Evolutionary conservation across 2,329 filamentous ascomycete genomes (phyloP), one percentile per base, ranked within the genome.

Genomic region (Aureobasidium sp.): DNA sequence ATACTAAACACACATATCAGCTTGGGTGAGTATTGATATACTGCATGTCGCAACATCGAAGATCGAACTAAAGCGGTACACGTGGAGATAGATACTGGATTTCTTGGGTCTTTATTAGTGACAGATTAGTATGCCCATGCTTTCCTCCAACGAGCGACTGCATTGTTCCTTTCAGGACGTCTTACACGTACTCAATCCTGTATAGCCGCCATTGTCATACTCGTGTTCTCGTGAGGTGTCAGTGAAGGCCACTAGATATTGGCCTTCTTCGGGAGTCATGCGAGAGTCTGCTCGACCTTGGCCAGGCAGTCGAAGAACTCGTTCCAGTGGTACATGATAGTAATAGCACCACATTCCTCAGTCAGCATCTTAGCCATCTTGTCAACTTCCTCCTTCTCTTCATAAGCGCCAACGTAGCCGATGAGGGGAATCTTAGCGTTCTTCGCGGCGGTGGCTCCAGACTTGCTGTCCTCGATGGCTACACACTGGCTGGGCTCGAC

Each of bases 391-490:
- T 81, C 80, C 84, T 91, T 90, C 75, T 87, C 82, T 52, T 82
- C 78, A 75, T 93, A 94, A 62, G 88, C 88, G 41, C 91, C 91
- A 34, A 94, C 88, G 75, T 96, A 96, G 61, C 87, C 91, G 69
- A 96, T 86, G 66, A 88, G 86, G 65, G 85, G 87, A 71, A 96
- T 94, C 55, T 85, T 85, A 20, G 91, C 91, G 64, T 89, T 83
- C 70, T 87, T 85, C 63, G 86, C 88, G 67, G 89, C 90, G 63
- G 88, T 83, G 47, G 89, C 89, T 65, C 91, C 91, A 68, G 87
- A 91, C 82, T 89, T 90, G 80, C 87, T 90, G 79, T 96, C 91
- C 80, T 96, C 91, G 63, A 96, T 84, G 27, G 91, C 89, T 36
- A 96, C 81, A 67, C 84, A 86, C 80, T 95, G 87, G 51, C 79